These are phyloP conservation scores for Neophaeococcomyces mojaviensis DNA, from an alignment of 2,329 filamentous ascomycete genomes.

Conservation along the genomic window DNA sequence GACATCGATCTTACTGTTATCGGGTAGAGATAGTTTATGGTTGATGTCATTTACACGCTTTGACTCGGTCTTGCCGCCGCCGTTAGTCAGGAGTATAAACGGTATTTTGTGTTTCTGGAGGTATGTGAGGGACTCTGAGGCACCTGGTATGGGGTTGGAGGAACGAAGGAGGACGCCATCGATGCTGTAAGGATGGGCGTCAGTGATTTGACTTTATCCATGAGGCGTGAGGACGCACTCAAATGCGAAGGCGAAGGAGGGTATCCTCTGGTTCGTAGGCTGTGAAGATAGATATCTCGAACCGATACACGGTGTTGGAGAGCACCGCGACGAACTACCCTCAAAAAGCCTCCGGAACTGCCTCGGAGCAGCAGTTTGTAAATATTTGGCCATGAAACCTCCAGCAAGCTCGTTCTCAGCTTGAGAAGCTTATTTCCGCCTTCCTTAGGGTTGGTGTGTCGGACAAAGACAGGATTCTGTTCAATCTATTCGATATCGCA, in stretches of 20 bases:
- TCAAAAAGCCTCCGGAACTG: not conserved
- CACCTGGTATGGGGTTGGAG: slow-evolving; percentile 69
- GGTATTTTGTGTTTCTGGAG: slow-evolving; percentile 71
- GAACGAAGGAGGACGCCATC: slow-evolving; percentile 92
- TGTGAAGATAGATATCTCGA: not conserved
- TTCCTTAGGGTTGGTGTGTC: not conserved
- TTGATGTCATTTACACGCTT: slow-evolving; percentile 65
- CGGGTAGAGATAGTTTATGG: slow-evolving; percentile 52
- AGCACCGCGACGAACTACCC: not conserved
- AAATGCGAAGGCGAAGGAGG: slow-evolving; percentile 1
- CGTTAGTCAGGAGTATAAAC: slow-evolving; percentile 93
- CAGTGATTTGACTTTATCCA: no score
- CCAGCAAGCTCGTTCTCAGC: no score
- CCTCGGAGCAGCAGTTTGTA: not conserved
- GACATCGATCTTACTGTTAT: slow-evolving; percentile 43
- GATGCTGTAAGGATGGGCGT: slow-evolving; percentile 49
- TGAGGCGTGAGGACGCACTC: no score
- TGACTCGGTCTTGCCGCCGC: slow-evolving; percentile 75
- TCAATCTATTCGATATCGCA: no score
- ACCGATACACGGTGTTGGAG: not conserved
- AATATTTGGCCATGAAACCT: not conserved
- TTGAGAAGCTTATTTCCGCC: not conserved
- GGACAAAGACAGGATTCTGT: no score
- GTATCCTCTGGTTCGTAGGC: not conserved
- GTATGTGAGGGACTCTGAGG: slow-evolving; percentile 62